A percentile compares a stretch with the other conserved stretches of the same genome.
These are phyloP conservation scores for Hordeum marinum DNA, from an alignment of 176 grass and related monocot genomes.

Conservation along the genomic window DNA sequence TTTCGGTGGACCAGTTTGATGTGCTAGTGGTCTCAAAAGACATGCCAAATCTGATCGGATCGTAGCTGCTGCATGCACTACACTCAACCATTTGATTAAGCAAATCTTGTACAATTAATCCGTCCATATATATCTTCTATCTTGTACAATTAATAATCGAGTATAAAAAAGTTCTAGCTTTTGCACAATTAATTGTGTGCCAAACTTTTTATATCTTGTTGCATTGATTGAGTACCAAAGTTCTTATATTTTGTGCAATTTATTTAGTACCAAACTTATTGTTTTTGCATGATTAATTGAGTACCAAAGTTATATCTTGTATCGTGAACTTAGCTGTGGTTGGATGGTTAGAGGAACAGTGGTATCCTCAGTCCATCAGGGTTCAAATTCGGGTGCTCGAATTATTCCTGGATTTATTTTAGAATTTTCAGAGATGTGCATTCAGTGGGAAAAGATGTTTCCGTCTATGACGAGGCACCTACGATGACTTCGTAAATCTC, in stretches of 20 bases:
- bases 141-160: not conserved
- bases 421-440: too few relatives aligned
- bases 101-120: not conserved
- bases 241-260: not conserved
- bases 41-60: constrained; percentile 22
- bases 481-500: too few relatives aligned
- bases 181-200: not conserved
- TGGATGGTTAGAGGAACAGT: too few relatives aligned
- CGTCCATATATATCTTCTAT: too few relatives aligned
- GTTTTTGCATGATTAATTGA: not conserved
- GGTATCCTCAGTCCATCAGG: too few relatives aligned
- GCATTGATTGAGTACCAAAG: not conserved
- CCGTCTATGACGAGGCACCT: too few relatives aligned
- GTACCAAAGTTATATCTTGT: not conserved
- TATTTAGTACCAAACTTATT: not conserved
- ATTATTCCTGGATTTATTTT: too few relatives aligned
- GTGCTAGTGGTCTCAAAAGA: too few relatives aligned
- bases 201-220: not conserved
- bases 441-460: too few relatives aligned
- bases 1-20: not conserved
- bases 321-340: too few relatives aligned
- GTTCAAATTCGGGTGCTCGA: too few relatives aligned
- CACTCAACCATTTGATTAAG: not conserved
- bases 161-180: not conserved
- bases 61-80: not conserved